Evolutionary conservation across 2,329 filamentous ascomycete species (phyloP), one percentile per base, ranked within the genome.

Genomic region (Pyricularia sp.): DNA sequence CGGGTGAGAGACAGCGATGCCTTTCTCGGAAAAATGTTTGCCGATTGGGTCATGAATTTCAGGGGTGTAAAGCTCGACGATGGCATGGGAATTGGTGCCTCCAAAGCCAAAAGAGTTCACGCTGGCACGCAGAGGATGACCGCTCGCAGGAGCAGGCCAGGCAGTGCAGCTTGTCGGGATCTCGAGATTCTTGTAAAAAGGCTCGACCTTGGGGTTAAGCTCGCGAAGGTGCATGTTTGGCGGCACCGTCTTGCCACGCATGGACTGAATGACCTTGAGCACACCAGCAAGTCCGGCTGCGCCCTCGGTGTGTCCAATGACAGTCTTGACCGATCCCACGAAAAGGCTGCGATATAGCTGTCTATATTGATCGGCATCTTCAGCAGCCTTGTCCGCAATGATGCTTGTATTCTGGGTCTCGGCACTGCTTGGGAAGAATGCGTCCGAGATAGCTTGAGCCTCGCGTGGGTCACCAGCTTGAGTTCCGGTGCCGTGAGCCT

Each of bases 241-340:
- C 0, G 78, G 76, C 1, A 82, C 68, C 0, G 66, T 66, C 8
- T 70, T 71, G 40, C 79, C 71, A 62, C 77, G 74, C 69, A 82
- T 73, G 57, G 74, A 72, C 30, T 78, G 70, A 0, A 79, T 68
- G 0, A 77, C 74, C 68, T 80, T 81, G 24, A 83, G 71, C 8
- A 83, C 64, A 8, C 79, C 78, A 0, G 81, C 80, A 19, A 83
- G 69, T 0, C 81, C 81, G 2, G 80, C 79, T 1, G 78, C 75
- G 9, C 79, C 78, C 69, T 83, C 81, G 0, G 78, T 78, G 67
- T 84, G 81, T 22, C 81, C 81, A 35, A 80, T 73, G 2, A 79
- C 72, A 0, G 78, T 79, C 71, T 79, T 79, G 65, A 78, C 68
- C 0, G 77, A 79, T 3, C 77, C 78, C 1, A 79, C 77, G 1